These are phyloP conservation scores for Russula compacta DNA, from an alignment of 768 basidiomycete species.

Conservation along the genomic window DNA sequence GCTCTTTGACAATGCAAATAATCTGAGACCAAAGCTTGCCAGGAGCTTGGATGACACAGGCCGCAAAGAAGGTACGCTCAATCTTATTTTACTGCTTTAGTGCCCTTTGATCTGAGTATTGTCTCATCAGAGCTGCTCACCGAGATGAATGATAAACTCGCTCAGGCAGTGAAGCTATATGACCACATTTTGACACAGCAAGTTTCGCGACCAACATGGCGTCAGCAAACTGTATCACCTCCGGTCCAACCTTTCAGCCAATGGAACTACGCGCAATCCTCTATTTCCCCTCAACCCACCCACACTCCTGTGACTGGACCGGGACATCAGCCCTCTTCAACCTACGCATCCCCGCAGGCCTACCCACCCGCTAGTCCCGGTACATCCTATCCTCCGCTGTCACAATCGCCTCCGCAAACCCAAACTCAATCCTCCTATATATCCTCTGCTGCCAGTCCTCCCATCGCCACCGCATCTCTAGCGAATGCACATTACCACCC, in stretches of 20 bases:
- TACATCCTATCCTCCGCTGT: background rate
- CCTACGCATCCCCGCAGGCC: slow-evolving; percentile 2
- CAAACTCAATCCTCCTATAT: slow-evolving; percentile 11
- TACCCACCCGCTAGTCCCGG: background rate
- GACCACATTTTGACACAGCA: slow-evolving; percentile 83
- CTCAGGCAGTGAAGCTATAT: slow-evolving; percentile 86
- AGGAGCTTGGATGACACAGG: slow-evolving; percentile 77
- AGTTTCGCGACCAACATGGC: slow-evolving; percentile 54
- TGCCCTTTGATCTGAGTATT: background rate
- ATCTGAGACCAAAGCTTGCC: slow-evolving; percentile 71
- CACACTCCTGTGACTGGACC: background rate
- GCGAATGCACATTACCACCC: slow-evolving; percentile 22
- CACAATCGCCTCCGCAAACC: slow-evolving; percentile 8
- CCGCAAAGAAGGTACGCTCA: slow-evolving; percentile 68
- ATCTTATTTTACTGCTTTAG: background rate
- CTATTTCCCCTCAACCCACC: background rate
- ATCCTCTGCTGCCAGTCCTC: background rate
- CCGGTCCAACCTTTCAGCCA: slow-evolving; percentile 5
- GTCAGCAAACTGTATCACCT: slow-evolving; percentile 5
- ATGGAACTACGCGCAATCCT: slow-evolving; percentile 6
- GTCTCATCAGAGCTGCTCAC: slow-evolving; percentile 58
- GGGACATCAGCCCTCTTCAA: slow-evolving; percentile 5
- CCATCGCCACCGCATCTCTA: background rate
- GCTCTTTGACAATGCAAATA: slow-evolving; percentile 74
- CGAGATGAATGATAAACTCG: slow-evolving; percentile 93